Conservation (phyloP, 2,329 filamentous ascomycete genomes). For the Cordyceps sp. region DNA sequence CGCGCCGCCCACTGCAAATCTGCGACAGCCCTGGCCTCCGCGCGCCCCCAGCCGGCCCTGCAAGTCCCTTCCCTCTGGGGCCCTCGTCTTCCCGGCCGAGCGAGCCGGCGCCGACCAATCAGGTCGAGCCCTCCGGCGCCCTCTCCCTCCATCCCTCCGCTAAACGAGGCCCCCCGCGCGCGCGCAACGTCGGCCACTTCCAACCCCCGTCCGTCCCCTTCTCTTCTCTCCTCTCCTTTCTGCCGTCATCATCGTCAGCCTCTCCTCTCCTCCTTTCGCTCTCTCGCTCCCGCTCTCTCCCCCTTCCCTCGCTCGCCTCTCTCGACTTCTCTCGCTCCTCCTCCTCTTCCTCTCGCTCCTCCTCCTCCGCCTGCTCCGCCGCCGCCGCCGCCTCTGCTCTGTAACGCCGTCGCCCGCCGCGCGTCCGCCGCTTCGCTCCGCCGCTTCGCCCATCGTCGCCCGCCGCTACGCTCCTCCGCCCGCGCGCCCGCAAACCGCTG, state of each 20-base stretch:
- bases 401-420: background rate
- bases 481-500: slow-evolving; percentile 5
- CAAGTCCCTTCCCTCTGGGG: too few relatives aligned
- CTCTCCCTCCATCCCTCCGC: too few relatives aligned
- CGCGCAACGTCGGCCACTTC: too few relatives aligned
- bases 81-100: too few relatives aligned
- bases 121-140: too few relatives aligned
- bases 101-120: too few relatives aligned
- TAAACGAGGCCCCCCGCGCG: too few relatives aligned
- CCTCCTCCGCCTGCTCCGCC: background rate
- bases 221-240: background rate
- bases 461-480: background rate
- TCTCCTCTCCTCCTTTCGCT: background rate
- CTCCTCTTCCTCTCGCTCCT: background rate
- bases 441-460: slow-evolving; percentile 6
- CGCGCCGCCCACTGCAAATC: too few relatives aligned
- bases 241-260: too few relatives aligned
- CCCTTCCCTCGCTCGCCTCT: background rate
- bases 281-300: background rate
- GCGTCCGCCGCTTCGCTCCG: slow-evolving; percentile 8
- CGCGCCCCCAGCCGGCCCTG: too few relatives aligned
- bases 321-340: background rate
- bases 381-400: too few relatives aligned
- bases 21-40: too few relatives aligned
- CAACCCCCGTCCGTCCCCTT: background rate